Evolutionary conservation across 805 yeast species (phyloP).

Genomic region (Candida gorgasii): DNA sequence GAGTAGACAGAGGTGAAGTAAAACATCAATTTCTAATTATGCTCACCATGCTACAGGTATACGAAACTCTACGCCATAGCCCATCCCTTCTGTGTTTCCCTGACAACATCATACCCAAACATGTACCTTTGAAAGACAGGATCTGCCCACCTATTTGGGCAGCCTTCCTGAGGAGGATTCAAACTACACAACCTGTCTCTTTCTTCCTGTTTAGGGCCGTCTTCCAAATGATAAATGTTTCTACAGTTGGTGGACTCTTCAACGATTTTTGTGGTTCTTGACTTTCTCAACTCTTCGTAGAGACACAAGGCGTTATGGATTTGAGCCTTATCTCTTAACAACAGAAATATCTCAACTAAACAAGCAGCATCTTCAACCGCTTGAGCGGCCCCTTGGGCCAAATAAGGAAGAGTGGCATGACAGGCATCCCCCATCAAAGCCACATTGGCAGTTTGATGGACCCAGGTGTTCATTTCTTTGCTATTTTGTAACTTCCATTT

Average conservation of each 20-base stretch:
- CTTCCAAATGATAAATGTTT: conserved; percentile 26
- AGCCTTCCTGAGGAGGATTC: conserved; percentile 20
- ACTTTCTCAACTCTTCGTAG: conserved; percentile 22
- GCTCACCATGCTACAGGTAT: no score
- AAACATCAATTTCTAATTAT: no score
- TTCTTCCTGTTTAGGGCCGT: conserved; percentile 25
- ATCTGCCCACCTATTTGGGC: conserved; percentile 28
- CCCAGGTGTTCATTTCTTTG: conserved; percentile 26
- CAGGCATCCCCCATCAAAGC: conserved; percentile 35
- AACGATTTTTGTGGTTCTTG: conserved; percentile 26
- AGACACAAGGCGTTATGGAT: conserved; percentile 18
- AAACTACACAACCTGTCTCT: conserved; percentile 20
- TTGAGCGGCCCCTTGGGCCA: conserved; percentile 35
- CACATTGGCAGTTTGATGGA: conserved; percentile 25
- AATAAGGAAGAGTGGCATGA: conserved; percentile 37
- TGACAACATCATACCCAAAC: conserved; percentile 26
- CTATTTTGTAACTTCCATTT: conserved; percentile 30
- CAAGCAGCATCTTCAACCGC: conserved; percentile 36
- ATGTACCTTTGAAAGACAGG: conserved; percentile 26
- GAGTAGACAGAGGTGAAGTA: no score
- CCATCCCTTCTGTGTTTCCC: conserved; percentile 21
- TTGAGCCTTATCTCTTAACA: conserved; percentile 18
- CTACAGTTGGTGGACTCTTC: conserved; percentile 21
- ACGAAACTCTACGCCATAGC: conserved; percentile 7
- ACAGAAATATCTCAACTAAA: conserved; percentile 21